Conservation (phyloP, 2,329 filamentous ascomycete genomes). For the Pestalotiopsis sp. region DNA sequence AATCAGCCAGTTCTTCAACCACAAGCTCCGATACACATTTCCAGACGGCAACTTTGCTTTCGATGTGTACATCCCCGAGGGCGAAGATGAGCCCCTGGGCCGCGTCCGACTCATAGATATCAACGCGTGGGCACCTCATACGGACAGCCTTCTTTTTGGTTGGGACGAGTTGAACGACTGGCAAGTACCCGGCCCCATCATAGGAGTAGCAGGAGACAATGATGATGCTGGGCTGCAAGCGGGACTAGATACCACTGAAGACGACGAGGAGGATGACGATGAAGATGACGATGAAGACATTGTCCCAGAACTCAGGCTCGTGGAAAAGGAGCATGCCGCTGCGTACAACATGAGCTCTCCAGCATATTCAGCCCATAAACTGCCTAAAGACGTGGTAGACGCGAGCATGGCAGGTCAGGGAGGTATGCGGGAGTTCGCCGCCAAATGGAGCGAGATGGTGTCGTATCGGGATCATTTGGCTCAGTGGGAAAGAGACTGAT, state of each 20-base stretch:
- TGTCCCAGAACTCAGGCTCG: slow-evolving; percentile 76
- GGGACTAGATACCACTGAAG: slow-evolving; percentile 30
- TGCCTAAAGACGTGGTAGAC: slow-evolving; percentile 89
- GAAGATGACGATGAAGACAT: slow-evolving; percentile 57
- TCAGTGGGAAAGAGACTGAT: slow-evolving; percentile 26
- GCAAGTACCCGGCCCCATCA: slow-evolving; percentile 58
- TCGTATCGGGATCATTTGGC: slow-evolving; percentile 29
- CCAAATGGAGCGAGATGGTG: slow-evolving; percentile 66
- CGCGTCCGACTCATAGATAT: slow-evolving; percentile 87
- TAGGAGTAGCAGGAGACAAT: slow-evolving; percentile 47
- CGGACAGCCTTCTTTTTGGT: slow-evolving; percentile 84
- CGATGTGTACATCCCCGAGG: slow-evolving; percentile 86
- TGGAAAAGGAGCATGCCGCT: slow-evolving; percentile 82
- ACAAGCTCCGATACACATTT: slow-evolving; percentile 73
- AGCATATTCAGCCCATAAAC: slow-evolving; percentile 92
- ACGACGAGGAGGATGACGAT: slow-evolving; percentile 34
- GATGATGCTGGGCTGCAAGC: slow-evolving; percentile 38
- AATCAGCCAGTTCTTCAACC: slow-evolving; percentile 76
- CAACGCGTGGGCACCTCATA: slow-evolving; percentile 89
- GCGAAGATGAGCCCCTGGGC: slow-evolving; percentile 59
- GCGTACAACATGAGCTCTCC: slow-evolving; percentile 83
- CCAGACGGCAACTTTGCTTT: slow-evolving; percentile 84
- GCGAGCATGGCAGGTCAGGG: slow-evolving; percentile 68
- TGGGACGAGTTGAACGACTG: slow-evolving; percentile 85
- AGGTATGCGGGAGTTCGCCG: slow-evolving; percentile 77